Base-by-base conservation (phyloP, 225 moss, liverwort and hornwort genomes). In the Sphagnum tenellum region DNA sequence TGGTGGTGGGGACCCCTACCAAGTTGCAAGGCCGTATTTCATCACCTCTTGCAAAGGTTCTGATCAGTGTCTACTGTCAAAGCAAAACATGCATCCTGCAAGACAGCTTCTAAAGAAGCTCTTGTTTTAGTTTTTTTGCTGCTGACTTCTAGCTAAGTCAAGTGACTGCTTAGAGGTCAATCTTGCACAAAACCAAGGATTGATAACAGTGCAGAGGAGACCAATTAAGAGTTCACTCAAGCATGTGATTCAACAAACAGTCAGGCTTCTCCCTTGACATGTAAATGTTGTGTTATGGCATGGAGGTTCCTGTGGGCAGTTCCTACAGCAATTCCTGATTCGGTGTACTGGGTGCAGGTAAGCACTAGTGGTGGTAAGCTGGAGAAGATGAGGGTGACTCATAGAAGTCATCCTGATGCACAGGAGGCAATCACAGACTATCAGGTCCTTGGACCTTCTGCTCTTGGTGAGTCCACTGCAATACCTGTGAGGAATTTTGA, bases 381-480 rank as follows among this genome's bases (percentile, higher is more conserved):
- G 49, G 98, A 99, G 64, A 89, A 86, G 76, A 91, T 93, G 74
- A 79, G 85, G 69, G 86, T 93, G 9, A 83, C 86, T 49, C 89
- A 84, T 67, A 76, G 77, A 64, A 81, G 77, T 59, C 78, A 82
- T 56, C 84, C 86, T 14, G 81, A 79, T 70, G 93, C 90, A 5
- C 93, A 86, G 77, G 76, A 83, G 66, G 89, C 93, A 13, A 74
- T 93, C 69, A 99, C 98, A 50, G 87, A 99, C 64, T 99, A 84
- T 68, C 86, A 82, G 65, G 79, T 99, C 63, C 66, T 93, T 46
- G 88, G 90, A 61, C 76, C 90, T 48, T 87, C 93, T 56, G 62
- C 78, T 8, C 69, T 73, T 67, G 93, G 94, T 94, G 65, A 86
- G 86, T 67, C 67, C 29, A 29, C 29, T 29, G 29, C 29, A 29